Conservation (phyloP, 106 monocot genomes). For the Allium fistulosum region DNA sequence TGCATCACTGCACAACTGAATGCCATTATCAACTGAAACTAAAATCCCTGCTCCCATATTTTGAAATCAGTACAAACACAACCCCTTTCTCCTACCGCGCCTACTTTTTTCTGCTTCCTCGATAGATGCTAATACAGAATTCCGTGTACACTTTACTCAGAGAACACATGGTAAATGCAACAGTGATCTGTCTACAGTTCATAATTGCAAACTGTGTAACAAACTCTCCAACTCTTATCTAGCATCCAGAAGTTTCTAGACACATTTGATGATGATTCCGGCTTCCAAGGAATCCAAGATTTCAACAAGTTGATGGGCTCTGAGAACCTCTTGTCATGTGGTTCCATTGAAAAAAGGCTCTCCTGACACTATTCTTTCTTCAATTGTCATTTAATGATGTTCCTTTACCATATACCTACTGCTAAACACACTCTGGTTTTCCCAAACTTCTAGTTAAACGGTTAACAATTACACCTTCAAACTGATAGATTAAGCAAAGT, state of each 20-base stretch:
- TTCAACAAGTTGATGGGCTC: slow-evolving; percentile 47
- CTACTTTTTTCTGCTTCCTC: slow-evolving; percentile 7
- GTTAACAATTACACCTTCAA: too few species aligned
- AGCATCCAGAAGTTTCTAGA: slow-evolving; percentile 93
- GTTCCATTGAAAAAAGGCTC: slow-evolving; percentile 39
- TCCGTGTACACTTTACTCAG: slow-evolving; percentile 72
- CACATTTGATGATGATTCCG: slow-evolving; percentile 33
- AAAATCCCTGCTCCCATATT: slow-evolving; percentile 42
- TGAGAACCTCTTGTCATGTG: slow-evolving; percentile 40
- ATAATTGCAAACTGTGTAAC: slow-evolving; percentile 84
- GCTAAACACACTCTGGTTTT: too few species aligned
- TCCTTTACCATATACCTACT: too few species aligned
- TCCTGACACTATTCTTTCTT: neutral
- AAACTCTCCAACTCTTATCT: slow-evolving; percentile 85
- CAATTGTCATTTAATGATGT: too few species aligned
- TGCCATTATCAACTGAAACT: slow-evolving; percentile 16
- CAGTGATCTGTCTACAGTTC: slow-evolving; percentile 85
- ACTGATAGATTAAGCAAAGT: too few species aligned
- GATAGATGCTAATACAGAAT: slow-evolving; percentile 35
- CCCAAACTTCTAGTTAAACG: too few species aligned
- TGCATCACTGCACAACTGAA: slow-evolving; percentile 15
- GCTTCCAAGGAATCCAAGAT: slow-evolving; percentile 42
- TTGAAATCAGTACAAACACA: slow-evolving; percentile 84
- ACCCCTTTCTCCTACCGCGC: slow-evolving; percentile 43
- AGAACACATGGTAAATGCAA: slow-evolving; percentile 70